These are phyloP conservation scores for Stentor coeruleus DNA, from an alignment of 73 alveolate species.

Conservation along the genomic window DNA sequence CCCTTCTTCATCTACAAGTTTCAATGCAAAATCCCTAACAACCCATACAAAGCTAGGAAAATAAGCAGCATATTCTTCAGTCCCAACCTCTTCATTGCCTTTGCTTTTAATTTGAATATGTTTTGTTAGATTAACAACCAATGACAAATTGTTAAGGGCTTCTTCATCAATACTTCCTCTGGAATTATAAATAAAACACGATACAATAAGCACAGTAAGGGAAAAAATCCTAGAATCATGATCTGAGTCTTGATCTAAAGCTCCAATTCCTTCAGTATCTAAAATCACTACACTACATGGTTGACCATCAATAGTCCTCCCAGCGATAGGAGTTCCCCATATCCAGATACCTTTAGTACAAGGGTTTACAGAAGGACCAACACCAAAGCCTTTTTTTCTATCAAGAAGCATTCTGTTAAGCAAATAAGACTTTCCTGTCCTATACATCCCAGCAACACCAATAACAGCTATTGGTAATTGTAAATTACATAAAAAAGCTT, in stretches of 20 bases:
- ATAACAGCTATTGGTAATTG: constrained; percentile 81
- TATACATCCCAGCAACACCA: constrained; percentile 97
- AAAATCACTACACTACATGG: constrained; percentile 47
- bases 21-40: constrained; percentile 93
- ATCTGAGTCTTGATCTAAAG: constrained; percentile 83
- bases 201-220: constrained; percentile 76
- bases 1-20: constrained; percentile 64
- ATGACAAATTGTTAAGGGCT: constrained; percentile 55
- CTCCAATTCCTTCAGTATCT: constrained; percentile 98
- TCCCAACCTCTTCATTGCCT: constrained; percentile 40
- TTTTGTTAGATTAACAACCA: constrained; percentile 88
- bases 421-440: constrained; percentile 95
- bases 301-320: constrained; percentile 42
- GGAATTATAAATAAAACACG: constrained; percentile 87
- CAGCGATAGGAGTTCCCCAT: constrained; percentile 96
- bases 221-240: constrained; percentile 89
- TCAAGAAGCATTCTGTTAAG: constrained; percentile 80
- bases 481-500: not conserved
- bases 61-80: constrained; percentile 49
- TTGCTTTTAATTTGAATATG: constrained; percentile 69
- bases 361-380: constrained; percentile 72
- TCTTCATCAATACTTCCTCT: constrained; percentile 96
- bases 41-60: constrained; percentile 98
- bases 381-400: constrained; percentile 82
- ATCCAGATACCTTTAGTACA: constrained; percentile 99